Evolutionary conservation across 306 rosid species (phyloP).

Genomic region (Trifolium fragiferum): DNA sequence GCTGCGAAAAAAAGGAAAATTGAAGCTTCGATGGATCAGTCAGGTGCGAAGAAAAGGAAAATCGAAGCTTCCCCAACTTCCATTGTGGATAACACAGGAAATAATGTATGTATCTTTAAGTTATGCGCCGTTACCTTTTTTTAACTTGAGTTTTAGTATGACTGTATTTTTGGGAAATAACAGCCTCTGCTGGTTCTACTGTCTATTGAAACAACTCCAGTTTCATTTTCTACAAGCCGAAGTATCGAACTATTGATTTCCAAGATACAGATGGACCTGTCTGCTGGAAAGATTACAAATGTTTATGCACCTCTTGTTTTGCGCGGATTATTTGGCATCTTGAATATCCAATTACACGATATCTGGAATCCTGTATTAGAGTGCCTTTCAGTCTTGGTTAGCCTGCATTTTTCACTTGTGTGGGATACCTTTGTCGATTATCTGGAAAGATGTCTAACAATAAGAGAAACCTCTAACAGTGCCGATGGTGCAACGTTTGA

Average conservation of each 20-base stretch:
- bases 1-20: too few species aligned
- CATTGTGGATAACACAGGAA: too few species aligned
- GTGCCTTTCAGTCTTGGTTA: constrained; percentile 75
- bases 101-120: too few species aligned
- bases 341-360: constrained; percentile 74
- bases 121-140: too few species aligned
- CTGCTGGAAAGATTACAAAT: constrained; percentile 64
- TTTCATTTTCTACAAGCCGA: constrained; percentile 75
- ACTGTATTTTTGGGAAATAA: too few species aligned
- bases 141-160: too few species aligned
- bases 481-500: too few species aligned
- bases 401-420: constrained; percentile 54
- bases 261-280: constrained; percentile 75
- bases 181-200: constrained; percentile 67
- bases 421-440: constrained; percentile 63
- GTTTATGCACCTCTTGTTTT: constrained; percentile 70
- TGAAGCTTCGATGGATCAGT: too few species aligned
- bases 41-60: too few species aligned
- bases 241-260: constrained; percentile 68
- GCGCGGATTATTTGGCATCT: constrained; percentile 72
- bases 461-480: constrained; percentile 47
- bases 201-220: constrained; percentile 71
- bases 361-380: constrained; percentile 79
- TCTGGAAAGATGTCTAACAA: constrained; percentile 56
- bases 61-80: too few species aligned